Conservation (phyloP, 352 stramenopile species). For the Phytophthora quininea region DNA sequence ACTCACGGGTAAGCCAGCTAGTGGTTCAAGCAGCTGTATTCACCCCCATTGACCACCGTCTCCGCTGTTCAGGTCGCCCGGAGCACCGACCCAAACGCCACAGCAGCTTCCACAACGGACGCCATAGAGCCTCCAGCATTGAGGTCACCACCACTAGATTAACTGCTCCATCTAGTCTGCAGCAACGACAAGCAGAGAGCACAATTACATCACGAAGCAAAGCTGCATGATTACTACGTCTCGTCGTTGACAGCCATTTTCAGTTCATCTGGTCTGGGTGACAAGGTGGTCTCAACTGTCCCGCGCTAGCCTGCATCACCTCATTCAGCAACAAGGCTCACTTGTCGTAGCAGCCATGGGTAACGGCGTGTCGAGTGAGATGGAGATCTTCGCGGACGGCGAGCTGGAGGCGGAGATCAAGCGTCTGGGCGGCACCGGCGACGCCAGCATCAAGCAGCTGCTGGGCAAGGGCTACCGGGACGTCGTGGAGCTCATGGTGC, state of each 20-base stretch:
- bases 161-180: not conserved
- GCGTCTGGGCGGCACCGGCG: conserved; percentile 57
- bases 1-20: conserved; percentile 35
- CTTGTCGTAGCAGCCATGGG: conserved; percentile 45
- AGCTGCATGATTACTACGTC: too few relatives aligned
- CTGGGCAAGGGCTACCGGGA: conserved; percentile 78
- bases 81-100: not conserved
- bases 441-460: conserved; percentile 79
- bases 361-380: conserved; percentile 73
- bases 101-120: not conserved
- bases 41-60: too few relatives aligned
- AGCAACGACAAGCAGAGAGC: not conserved
- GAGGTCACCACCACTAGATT: not conserved
- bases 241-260: too few relatives aligned
- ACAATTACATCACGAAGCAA: too few relatives aligned
- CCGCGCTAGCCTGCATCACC: not conserved
- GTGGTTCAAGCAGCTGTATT: not conserved
- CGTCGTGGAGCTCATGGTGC: conserved; percentile 78
- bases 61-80: conserved; percentile 1
- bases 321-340: not conserved
- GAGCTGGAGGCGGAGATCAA: conserved; percentile 80
- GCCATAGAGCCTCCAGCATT: conserved; percentile 12
- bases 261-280: too few relatives aligned
- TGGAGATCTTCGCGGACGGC: conserved; percentile 84
- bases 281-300: not conserved